Evolutionary conservation across 805 yeast species (phyloP).

Genomic region (Saturnispora serradocipensis): DNA sequence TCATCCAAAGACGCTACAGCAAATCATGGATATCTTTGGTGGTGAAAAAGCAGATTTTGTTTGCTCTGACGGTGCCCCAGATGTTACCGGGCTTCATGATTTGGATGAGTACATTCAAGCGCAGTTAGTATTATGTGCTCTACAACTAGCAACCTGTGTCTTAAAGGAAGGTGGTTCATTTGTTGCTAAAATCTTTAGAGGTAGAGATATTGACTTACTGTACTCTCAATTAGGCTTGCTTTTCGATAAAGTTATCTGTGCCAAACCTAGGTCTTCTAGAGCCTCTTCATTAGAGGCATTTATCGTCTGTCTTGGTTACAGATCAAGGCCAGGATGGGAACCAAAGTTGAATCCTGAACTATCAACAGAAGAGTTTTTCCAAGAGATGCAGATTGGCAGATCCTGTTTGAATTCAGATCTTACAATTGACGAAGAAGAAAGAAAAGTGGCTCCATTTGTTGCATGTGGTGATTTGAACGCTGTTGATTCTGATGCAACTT

Average conservation of each 20-base stretch:
- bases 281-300: slow-evolving; percentile 93
- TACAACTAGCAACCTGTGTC: slow-evolving; percentile 84
- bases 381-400: slow-evolving; percentile 50
- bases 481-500: slow-evolving; percentile 94
- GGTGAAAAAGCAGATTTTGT: slow-evolving; percentile 94
- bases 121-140: slow-evolving; percentile 82
- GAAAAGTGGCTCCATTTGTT: slow-evolving; percentile 80
- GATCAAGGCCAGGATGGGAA: slow-evolving; percentile 75
- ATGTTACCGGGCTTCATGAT: slow-evolving; percentile 95
- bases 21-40: slow-evolving; percentile 72
- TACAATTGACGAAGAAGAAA: slow-evolving; percentile 47
- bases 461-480: slow-evolving; percentile 88
- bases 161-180: slow-evolving; percentile 85
- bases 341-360: slow-evolving; percentile 44
- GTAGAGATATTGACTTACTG: slow-evolving; percentile 87
- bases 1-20: slow-evolving; percentile 78
- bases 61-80: slow-evolving; percentile 97
- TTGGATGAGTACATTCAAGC: slow-evolving; percentile 96
- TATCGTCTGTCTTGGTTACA: slow-evolving; percentile 82
- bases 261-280: slow-evolving; percentile 91
- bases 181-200: slow-evolving; percentile 94
- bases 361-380: slow-evolving; percentile 79
- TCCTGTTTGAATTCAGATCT: slow-evolving; percentile 39
- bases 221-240: slow-evolving; percentile 86
- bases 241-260: slow-evolving; percentile 84